Conservation (phyloP, 2,329 filamentous ascomycete species). For the Ascomycota sp. region DNA sequence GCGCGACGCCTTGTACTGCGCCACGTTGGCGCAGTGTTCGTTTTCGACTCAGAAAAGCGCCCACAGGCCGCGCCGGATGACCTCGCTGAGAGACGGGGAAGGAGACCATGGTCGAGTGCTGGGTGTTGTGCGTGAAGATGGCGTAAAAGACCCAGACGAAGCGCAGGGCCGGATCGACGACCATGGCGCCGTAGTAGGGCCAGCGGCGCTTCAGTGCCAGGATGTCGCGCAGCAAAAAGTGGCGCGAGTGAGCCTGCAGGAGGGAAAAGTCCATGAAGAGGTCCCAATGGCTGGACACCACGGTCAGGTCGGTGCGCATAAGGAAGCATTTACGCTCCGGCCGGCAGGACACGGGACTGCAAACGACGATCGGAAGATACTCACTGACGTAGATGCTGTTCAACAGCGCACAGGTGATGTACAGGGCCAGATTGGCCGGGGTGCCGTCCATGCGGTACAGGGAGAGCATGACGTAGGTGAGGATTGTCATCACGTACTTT, state of each 20-base stretch:
- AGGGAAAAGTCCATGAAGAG: slow-evolving; percentile 91
- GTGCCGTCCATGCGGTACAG: slow-evolving; percentile 58
- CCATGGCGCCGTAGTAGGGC: slow-evolving; percentile 75
- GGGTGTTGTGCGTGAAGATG: slow-evolving; percentile 57
- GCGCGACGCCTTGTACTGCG: slow-evolving; percentile 70
- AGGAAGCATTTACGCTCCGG: not conserved
- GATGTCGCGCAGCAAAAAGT: slow-evolving; percentile 52
- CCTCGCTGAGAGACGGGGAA: slow-evolving; percentile 62
- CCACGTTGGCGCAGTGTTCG: slow-evolving; percentile 86
- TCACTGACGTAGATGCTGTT: slow-evolving; percentile 67
- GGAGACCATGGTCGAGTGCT: slow-evolving; percentile 66
- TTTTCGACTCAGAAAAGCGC: slow-evolving; percentile 88
- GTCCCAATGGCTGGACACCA: no score
- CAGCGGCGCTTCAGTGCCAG: slow-evolving; percentile 60
- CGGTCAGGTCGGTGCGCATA: slow-evolving; percentile 20
- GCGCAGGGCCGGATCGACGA: slow-evolving; percentile 63
- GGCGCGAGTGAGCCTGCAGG: slow-evolving; percentile 52
- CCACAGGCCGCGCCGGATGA: slow-evolving; percentile 77
- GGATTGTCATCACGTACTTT: slow-evolving; percentile 74
- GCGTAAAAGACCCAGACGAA: slow-evolving; percentile 93
- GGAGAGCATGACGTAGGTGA: slow-evolving; percentile 59
- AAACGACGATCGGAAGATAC: slow-evolving; percentile 10
- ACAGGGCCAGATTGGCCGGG: slow-evolving; percentile 40
- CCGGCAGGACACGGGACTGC: not conserved
- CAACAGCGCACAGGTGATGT: slow-evolving; percentile 60